These are phyloP conservation scores for Suillus paluster DNA, from an alignment of 768 basidiomycete genomes.

Conservation along the genomic window DNA sequence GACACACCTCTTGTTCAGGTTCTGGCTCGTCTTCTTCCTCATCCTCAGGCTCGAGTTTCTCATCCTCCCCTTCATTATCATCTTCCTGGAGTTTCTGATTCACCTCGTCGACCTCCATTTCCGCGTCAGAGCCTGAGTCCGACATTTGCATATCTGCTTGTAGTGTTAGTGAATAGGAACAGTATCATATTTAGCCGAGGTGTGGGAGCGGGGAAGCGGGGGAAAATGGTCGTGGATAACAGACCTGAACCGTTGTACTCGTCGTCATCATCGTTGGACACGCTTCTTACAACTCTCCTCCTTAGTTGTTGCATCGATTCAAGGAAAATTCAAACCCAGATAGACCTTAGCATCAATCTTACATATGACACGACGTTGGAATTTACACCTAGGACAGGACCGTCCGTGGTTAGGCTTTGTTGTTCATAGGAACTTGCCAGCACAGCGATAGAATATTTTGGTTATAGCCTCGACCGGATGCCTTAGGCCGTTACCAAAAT, in stretches of 20 bases:
- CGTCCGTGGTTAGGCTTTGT: too few relatives aligned
- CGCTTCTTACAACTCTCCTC: slow-evolving; percentile 11
- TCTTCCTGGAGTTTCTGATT: slow-evolving; percentile 20
- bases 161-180: neutral
- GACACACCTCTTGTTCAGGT: slow-evolving; percentile 24
- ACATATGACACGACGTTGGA: too few relatives aligned
- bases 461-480: neutral
- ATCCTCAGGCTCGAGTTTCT: slow-evolving; percentile 33
- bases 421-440: neutral
- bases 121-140: slow-evolving; percentile 36
- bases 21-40: slow-evolving; percentile 44
- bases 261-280: slow-evolving; percentile 18
- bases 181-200: slow-evolving; percentile 6
- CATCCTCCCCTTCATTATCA: slow-evolving; percentile 27
- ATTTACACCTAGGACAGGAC: neutral
- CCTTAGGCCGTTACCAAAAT: neutral
- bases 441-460: neutral
- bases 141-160: slow-evolving; percentile 30
- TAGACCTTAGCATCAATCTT: too few relatives aligned
- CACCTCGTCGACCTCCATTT: slow-evolving; percentile 44
- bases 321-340: slow-evolving; percentile 30
- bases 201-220: slow-evolving; percentile 10
- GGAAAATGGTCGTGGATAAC: slow-evolving; percentile 1
- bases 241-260: slow-evolving; percentile 6
- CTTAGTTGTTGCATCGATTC: neutral